phyloP scores from a whole-genome alignment of 441 rosid genomes.

The Pelargonium citronellum region DNA sequence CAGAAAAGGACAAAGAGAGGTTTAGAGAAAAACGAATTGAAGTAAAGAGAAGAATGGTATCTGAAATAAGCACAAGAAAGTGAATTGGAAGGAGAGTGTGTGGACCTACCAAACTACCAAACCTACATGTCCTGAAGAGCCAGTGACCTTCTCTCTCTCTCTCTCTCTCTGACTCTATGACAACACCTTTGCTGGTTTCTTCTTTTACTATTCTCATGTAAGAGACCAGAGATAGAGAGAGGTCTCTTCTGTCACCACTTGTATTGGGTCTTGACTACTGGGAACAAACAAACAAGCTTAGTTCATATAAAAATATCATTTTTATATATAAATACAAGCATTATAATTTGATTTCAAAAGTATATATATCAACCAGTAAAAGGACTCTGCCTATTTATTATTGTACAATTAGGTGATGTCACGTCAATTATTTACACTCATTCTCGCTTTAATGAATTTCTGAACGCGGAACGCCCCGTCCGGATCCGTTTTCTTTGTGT shows the following conservation, averaged over 20 bases:
- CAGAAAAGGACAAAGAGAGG: constrained; percentile 25
- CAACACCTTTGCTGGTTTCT: constrained; percentile 7
- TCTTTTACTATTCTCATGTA: constrained; percentile 9
- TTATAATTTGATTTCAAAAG: too few species aligned
- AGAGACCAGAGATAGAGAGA: neutral
- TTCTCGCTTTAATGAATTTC: too few species aligned
- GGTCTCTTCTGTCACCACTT: neutral
- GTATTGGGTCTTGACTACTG: too few species aligned
- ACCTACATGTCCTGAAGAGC: constrained; percentile 1
- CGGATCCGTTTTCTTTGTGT: too few species aligned
- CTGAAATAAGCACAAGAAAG: neutral
- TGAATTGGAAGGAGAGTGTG: constrained; percentile 11
- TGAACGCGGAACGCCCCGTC: too few species aligned
- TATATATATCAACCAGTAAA: too few species aligned
- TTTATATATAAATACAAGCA: too few species aligned
- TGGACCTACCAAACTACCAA: constrained; percentile 27
- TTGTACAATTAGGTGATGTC: too few species aligned
- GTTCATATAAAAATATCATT: too few species aligned
- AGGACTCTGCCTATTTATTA: too few species aligned
- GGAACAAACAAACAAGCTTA: too few species aligned
- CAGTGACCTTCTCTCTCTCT: neutral
- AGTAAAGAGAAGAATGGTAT: constrained; percentile 24
- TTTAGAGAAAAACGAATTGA: constrained; percentile 22
- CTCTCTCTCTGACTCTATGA: neutral
- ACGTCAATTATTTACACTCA: too few species aligned